phyloP scores from a whole-genome alignment of 805 yeast species.

The Wickerhamiella vanderwaltii region DNA sequence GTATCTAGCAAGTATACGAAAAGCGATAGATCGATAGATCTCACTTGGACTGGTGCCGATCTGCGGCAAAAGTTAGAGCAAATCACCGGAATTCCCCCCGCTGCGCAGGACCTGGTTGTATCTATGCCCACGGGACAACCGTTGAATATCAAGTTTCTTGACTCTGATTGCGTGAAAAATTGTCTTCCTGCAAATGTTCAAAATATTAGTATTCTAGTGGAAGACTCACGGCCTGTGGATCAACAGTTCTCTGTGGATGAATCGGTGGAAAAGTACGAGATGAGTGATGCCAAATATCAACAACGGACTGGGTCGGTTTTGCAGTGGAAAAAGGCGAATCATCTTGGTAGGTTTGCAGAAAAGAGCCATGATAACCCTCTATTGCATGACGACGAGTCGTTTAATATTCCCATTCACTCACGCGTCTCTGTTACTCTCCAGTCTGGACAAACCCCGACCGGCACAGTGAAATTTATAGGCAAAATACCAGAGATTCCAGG shows the following conservation, averaged over 20 bases:
- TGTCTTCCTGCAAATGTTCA: not conserved
- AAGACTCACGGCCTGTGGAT: constrained; percentile 28
- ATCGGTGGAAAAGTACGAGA: constrained; percentile 32
- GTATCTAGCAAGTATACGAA: constrained; percentile 53
- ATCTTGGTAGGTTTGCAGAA: constrained; percentile 53
- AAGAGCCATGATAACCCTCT: constrained; percentile 20
- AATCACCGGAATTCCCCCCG: constrained; percentile 63
- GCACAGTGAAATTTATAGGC: constrained; percentile 63
- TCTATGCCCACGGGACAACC: constrained; percentile 17
- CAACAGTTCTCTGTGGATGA: constrained; percentile 27
- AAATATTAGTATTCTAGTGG: constrained; percentile 41
- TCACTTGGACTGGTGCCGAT: constrained; percentile 45
- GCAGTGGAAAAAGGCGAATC: constrained; percentile 60
- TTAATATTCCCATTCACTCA: constrained; percentile 16
- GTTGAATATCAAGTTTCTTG: constrained; percentile 11
- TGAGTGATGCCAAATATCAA: constrained; percentile 53
- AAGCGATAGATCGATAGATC: constrained; percentile 55
- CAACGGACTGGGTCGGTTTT: constrained; percentile 50
- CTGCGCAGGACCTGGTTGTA: constrained; percentile 32
- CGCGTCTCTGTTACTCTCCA: constrained; percentile 24
- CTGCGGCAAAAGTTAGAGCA: constrained; percentile 47
- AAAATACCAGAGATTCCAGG: constrained; percentile 41
- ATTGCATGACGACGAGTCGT: constrained; percentile 8
- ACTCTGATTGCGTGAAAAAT: not conserved
- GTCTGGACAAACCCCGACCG: constrained; percentile 42